A percentile compares a stretch with the other conserved stretches of the same genome.
phyloP scores from a whole-genome alignment of 345 rosid species.

The Citrus inodora region DNA sequence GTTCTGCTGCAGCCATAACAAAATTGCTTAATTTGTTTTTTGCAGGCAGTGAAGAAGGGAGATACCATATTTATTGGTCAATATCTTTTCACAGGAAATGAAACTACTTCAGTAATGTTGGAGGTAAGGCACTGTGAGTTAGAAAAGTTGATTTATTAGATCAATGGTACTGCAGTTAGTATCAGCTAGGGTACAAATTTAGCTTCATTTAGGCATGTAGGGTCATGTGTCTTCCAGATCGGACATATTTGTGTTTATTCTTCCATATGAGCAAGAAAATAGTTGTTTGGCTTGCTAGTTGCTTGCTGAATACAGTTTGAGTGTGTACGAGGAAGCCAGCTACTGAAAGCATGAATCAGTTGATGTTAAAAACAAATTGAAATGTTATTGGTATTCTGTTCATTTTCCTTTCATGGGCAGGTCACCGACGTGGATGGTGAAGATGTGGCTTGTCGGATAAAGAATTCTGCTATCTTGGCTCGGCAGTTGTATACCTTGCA shows the following conservation, averaged over 20 bases:
- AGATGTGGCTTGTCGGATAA: constrained; percentile 64
- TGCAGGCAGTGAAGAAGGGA: constrained; percentile 68
- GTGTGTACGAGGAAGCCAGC: neutral
- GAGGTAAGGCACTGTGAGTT: constrained; percentile 42
- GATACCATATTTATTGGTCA: constrained; percentile 71
- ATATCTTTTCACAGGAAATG: constrained; percentile 68
- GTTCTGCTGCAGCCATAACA: constrained; percentile 2
- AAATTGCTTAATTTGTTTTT: constrained; percentile 13
- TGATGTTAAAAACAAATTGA: neutral
- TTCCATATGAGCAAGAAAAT: neutral
- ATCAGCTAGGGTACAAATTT: neutral
- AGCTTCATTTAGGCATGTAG: neutral
- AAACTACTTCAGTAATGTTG: constrained; percentile 69
- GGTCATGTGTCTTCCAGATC: neutral
- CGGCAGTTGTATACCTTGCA: constrained; percentile 57
- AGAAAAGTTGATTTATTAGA: neutral
- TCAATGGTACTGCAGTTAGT: neutral
- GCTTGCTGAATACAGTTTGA: neutral
- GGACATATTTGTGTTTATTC: neutral
- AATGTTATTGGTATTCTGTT: neutral
- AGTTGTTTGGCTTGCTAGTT: constrained; percentile 3
- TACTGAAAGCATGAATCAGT: neutral
- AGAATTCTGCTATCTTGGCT: constrained; percentile 61
- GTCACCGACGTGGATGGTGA: constrained; percentile 53
- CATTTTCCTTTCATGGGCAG: constrained; percentile 29